Evolutionary conservation across 2,329 filamentous ascomycete species (phyloP).

Genomic region (Diplodia scrobiculata): DNA sequence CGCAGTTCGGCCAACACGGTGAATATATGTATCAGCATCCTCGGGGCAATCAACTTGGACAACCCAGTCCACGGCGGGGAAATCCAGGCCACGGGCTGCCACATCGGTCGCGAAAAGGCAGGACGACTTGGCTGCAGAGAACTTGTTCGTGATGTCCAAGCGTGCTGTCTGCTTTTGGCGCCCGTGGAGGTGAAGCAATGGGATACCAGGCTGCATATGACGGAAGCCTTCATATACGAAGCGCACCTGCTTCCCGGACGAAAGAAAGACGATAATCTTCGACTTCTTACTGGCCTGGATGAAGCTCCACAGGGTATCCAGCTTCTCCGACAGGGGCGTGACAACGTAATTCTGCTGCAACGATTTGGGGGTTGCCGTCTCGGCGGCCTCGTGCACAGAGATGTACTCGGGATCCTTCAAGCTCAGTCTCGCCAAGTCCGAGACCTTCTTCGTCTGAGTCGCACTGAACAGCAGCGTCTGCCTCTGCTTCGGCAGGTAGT

Average conservation of each 20-base stretch:
- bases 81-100: slow-evolving; percentile 89
- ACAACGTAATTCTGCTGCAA: slow-evolving; percentile 91
- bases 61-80: slow-evolving; percentile 96
- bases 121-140: slow-evolving; percentile 75
- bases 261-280: slow-evolving; percentile 94
- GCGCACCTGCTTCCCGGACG: slow-evolving; percentile 92
- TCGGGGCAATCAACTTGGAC: slow-evolving; percentile 98
- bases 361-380: slow-evolving; percentile 75
- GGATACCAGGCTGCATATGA: slow-evolving; percentile 90
- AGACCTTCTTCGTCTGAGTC: slow-evolving; percentile 92
- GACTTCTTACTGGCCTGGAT: slow-evolving; percentile 86
- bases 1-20: slow-evolving; percentile 92
- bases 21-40: slow-evolving; percentile 96
- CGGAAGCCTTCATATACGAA: slow-evolving; percentile 94
- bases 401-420: slow-evolving; percentile 92
- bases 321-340: slow-evolving; percentile 81
- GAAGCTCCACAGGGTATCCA: slow-evolving; percentile 91
- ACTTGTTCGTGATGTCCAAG: slow-evolving; percentile 82
- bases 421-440: slow-evolving; percentile 84
- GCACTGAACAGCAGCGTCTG: slow-evolving; percentile 96
- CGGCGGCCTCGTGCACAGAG: slow-evolving; percentile 82
- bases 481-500: slow-evolving; percentile 80
- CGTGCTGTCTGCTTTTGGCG: slow-evolving; percentile 89
- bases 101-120: slow-evolving; percentile 96
- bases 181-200: slow-evolving; percentile 88